Evolutionary conservation across 768 basidiomycete genomes (phyloP), one percentile per base, ranked within the genome.

Genomic region (Leucosporidium creatinivorum): DNA sequence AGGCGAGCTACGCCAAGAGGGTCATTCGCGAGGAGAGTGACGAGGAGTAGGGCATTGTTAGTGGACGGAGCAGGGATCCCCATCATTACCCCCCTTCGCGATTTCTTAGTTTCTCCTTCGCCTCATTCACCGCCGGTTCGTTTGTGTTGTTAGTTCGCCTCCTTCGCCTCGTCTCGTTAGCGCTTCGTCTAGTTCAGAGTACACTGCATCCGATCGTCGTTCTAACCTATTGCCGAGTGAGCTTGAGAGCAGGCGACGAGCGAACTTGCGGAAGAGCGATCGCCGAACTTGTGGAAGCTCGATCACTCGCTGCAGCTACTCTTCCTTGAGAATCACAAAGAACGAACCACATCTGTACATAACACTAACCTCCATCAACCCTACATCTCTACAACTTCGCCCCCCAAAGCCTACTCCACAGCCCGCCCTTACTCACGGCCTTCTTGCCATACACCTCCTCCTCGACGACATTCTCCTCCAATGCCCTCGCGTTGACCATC

Each of bases 401-500:
- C 23, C 50, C 50, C 25, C 23, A 51, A 17, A 51, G 25, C 50
- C 50, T 26, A n/a, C 21, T 51, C 21, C 25, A 26, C 9, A 23
- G 3, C 3, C 25, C 25, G 7, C 25, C 23, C 50, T 51, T 23
- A 2, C 25, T 51, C 25, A 26, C 21, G 5, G 50, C 50, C 25
- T 51, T 51, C 50, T 23, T 26, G 50, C 21, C 50, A n/a, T 51
- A 51, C 21, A 51, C 23, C 50, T 23, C 23, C 23, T 23, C 21
- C 25, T 51, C 25, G 50, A 26, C 21, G 50, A 26, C 23, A 51
- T 51, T 26, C 50, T 51, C 50, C 50, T 51, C 50, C 50, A 51
- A 51, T 13, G 21, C 39, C 39, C 39, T 44, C 8, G 39, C 39
- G 39, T 44, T 71, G 25, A 71, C 61, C 66, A 71, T 65, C 18